phyloP scores from a whole-genome alignment of 176 grass and related monocot species.

The Oryza glaberrima region DNA sequence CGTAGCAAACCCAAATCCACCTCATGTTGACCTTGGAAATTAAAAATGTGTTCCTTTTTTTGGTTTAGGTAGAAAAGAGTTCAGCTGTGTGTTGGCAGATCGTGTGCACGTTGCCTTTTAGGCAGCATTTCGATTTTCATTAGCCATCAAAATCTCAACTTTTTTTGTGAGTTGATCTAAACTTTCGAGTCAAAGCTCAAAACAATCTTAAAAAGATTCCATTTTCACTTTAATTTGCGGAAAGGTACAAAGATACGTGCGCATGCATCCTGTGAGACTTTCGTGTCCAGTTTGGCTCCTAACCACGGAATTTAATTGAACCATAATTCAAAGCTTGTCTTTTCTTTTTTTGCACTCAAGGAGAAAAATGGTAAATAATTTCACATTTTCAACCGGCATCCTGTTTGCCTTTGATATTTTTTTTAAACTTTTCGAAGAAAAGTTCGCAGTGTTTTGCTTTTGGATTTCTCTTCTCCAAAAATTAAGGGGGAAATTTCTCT shows the following conservation, averaged over 20 bases:
- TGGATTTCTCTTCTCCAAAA: neutral
- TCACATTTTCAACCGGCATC: constrained; percentile 13
- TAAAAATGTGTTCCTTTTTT: neutral
- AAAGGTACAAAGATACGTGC: constrained; percentile 8
- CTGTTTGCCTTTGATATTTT: neutral
- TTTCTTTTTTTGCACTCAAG: neutral
- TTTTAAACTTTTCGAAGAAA: neutral
- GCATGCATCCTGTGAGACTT: neutral
- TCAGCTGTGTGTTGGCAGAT: constrained; percentile 24
- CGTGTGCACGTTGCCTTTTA: constrained; percentile 13
- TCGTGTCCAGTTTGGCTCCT: constrained; percentile 26
- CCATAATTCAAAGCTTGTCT: neutral
- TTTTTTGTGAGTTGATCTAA: neutral
- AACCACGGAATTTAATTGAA: constrained; percentile 1
- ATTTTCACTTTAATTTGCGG: constrained; percentile 16
- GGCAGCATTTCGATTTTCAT: neutral
- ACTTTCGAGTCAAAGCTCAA: constrained; percentile 2
- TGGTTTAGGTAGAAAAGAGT: constrained; percentile 21
- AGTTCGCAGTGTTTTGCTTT: neutral
- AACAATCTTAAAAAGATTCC: constrained; percentile 22
- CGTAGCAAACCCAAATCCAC: neutral
- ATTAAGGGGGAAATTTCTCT: neutral
- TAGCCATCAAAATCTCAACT: neutral
- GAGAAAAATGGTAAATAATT: neutral
- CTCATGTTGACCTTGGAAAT: neutral